Base-by-base conservation (phyloP, 2,329 filamentous ascomycete genomes). In the Epichloe sibirici region DNA sequence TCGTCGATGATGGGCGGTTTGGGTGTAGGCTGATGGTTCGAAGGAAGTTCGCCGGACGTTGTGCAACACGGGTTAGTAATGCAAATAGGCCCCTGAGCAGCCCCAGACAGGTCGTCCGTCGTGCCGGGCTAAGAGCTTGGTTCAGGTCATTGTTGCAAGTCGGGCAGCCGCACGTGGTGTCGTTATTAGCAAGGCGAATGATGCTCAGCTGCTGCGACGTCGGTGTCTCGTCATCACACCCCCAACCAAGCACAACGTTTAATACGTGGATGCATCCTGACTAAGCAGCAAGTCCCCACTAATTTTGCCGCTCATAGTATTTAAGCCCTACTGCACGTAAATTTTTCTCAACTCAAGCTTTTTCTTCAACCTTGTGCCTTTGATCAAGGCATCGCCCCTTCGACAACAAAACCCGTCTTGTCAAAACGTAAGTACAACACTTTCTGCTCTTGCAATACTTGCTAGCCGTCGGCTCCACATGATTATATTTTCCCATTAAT, bases 401-500 rank as follows among this genome's bases (percentile, higher is more conserved):
- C 4, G 5, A 28, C 4, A 21, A 47, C 31, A 11, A 37, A 47
- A 5, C n/a, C 4, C 15, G 11, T 37, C 9, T 21, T 38, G 2
- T 15, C 8, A 2, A 15, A 44, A 35, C 42, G 42, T 51, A 39
- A 51, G 49, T 51, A 45, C 34, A 38, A 15, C 25, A 5, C 15
- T 51, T 46, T 31, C n/a, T 13, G 31, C 5, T 50, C 15, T 21
- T 4, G 5, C 13, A 17, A 5, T 1, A 5, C 12, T 5, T 37
- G n/a, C 2, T 25, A n/a, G 11, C 12, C 17, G 31, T 13, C 13
- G 21, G 47, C 46, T 51, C 49, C 31, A 23, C 34, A 45, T 51
- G 49, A 51, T 51, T 51, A 46, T 51, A 51, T 46, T 51, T 51
- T 34, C 49, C 49, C 39, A 34, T 38, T 45, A 45, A 51, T 51